These are phyloP conservation scores for Sedum album DNA, from an alignment of 164 flowering plant species.

Conservation along the genomic window DNA sequence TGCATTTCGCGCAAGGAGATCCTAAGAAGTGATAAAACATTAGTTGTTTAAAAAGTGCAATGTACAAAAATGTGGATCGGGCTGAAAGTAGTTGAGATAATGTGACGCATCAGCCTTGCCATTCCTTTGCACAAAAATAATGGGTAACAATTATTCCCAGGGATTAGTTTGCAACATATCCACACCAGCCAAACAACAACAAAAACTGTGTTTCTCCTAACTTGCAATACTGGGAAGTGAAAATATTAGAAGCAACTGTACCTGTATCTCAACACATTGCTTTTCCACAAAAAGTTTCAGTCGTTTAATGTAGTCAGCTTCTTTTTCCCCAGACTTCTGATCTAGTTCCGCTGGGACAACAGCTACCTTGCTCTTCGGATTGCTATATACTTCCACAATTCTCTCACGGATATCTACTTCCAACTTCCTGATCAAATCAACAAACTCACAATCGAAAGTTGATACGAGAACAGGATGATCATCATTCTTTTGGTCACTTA, in stretches of 20 bases:
- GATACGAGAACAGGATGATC: slow-evolving; percentile 61
- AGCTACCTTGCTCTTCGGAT: slow-evolving; percentile 66
- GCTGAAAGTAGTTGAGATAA: background rate
- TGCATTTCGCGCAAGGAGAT: slow-evolving; percentile 82
- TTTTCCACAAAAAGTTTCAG: slow-evolving; percentile 71
- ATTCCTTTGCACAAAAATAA: background rate
- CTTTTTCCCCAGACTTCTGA: slow-evolving; percentile 64
- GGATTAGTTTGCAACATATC: background rate
- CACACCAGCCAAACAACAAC: background rate
- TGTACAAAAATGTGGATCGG: background rate
- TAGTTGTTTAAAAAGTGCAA: background rate
- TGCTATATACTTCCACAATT: slow-evolving; percentile 70
- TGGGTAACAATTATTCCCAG: background rate
- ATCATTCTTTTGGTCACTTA: slow-evolving; percentile 31
- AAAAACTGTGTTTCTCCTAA: background rate
- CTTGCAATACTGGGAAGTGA: background rate
- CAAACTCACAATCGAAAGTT: slow-evolving; percentile 56
- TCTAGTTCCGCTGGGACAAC: slow-evolving; percentile 86
- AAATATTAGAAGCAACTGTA: slow-evolving; percentile 10
- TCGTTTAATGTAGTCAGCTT: slow-evolving; percentile 65
- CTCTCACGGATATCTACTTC: slow-evolving; percentile 68
- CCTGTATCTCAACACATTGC: slow-evolving; percentile 95
- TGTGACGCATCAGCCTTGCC: background rate
- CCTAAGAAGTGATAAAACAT: slow-evolving; percentile 29
- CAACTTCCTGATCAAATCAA: slow-evolving; percentile 40